Evolutionary conservation across 208 protist genomes (phyloP).

Genomic region (Trypanosoma congolense): DNA sequence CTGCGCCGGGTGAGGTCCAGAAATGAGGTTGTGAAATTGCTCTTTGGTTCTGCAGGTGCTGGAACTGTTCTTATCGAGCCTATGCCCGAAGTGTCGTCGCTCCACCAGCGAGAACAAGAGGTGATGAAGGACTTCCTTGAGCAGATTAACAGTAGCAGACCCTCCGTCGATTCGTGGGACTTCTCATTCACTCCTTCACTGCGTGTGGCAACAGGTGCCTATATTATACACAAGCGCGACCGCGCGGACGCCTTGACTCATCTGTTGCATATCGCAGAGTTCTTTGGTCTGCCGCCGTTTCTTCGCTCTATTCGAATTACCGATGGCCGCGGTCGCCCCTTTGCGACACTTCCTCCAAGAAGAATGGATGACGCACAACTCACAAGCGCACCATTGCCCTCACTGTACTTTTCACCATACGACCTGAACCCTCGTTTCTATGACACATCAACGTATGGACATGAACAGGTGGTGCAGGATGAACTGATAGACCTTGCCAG

Average conservation of each 20-base stretch:
- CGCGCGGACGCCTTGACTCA: conserved; percentile 30
- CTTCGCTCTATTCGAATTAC: conserved; percentile 68
- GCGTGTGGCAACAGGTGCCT: conserved; percentile 48
- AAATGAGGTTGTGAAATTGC: conserved; percentile 17
- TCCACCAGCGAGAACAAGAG: conserved; percentile 40
- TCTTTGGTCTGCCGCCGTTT: conserved; percentile 84
- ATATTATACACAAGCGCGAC: conserved; percentile 41
- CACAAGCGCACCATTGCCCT: not conserved
- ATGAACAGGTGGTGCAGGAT: conserved; percentile 63
- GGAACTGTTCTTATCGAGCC: conserved; percentile 29
- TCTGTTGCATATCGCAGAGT: conserved; percentile 49
- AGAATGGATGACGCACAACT: not conserved
- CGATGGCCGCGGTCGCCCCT: conserved; percentile 1
- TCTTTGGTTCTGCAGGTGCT: conserved; percentile 27
- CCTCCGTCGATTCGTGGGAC: conserved; percentile 54
- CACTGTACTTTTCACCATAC: conserved; percentile 51
- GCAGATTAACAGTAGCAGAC: conserved; percentile 20
- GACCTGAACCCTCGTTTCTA: conserved; percentile 46
- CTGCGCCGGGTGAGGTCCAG: conserved; percentile 26
- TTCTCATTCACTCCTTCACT: conserved; percentile 30
- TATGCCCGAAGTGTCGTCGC: conserved; percentile 33
- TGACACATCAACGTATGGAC: conserved; percentile 31
- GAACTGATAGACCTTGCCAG: conserved; percentile 56
- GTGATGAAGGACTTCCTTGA: conserved; percentile 37
- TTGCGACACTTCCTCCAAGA: not conserved